These are phyloP conservation scores for Ogataea methanolica DNA, from an alignment of 805 yeast genomes.

Conservation along the genomic window DNA sequence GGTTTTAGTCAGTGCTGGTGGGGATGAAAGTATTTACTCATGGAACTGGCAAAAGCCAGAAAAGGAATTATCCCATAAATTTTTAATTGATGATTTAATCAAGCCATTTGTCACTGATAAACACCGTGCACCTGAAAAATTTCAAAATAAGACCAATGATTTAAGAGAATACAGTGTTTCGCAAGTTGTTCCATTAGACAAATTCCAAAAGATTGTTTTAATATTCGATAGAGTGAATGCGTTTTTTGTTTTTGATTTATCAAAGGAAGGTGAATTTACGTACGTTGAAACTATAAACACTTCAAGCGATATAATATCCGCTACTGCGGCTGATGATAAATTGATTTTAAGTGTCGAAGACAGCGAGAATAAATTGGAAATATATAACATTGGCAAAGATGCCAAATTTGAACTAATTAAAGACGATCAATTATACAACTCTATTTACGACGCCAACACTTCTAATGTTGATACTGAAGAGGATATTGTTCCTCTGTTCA, in stretches of 20 bases:
- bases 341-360: conserved; percentile 25
- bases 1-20: conserved; percentile 80
- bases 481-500: conserved; percentile 48
- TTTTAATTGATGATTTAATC: conserved; percentile 33
- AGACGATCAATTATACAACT: conserved; percentile 23
- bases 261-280: conserved; percentile 25
- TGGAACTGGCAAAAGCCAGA: conserved; percentile 69
- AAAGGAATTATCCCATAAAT: conserved; percentile 41
- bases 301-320: conserved; percentile 23
- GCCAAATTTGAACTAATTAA: conserved; percentile 13
- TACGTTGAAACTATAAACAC: conserved; percentile 31
- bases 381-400: conserved; percentile 23
- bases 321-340: conserved; percentile 18
- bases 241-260: conserved; percentile 34
- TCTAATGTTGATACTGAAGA: conserved; percentile 33
- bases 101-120: conserved; percentile 43
- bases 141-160: conserved; percentile 46
- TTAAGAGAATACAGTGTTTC: conserved; percentile 49
- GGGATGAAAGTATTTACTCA: conserved; percentile 65
- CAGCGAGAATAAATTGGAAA: conserved; percentile 16
- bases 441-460: conserved; percentile 30
- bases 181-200: conserved; percentile 27
- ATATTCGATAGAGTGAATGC: conserved; percentile 44
- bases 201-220: conserved; percentile 33
- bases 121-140: conserved; percentile 63